Base-by-base conservation (phyloP, 306 rosid genomes). In the Herpetospermum pedunculosum region DNA sequence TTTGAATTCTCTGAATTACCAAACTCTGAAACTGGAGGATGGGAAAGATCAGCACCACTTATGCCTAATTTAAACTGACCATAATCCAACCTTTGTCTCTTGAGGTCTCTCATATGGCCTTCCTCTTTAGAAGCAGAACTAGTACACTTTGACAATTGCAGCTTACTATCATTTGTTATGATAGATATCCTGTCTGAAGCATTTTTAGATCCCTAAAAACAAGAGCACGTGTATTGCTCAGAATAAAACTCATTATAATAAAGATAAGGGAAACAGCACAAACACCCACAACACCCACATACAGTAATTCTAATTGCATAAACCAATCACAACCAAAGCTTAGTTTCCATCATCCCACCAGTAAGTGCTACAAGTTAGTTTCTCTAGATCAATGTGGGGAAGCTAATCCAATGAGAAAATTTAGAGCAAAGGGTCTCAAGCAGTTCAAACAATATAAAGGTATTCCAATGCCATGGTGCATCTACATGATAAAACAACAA, bases 61-160 rank as follows among this genome's bases (percentile, higher is more conserved):
- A 16, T 6, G 11, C 64, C 50, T 28, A 44, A 47, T n/a, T 74
- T 34, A 32, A 54, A 73, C 35, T 76, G 67, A 50, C 25, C 85
- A 18, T 53, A 44, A 48, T 72, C 43, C 75, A 78, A 26, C 77
- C 89, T 94, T 19, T 77, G 94, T 70, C 86, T 85, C 85, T 86
- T 93, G 44, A 67, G 55, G 40, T 71, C 84, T 83, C 92, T 87
- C 21, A 29, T 57, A 58, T 77, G 83, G 70, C 76, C 85, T 73
- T 82, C 93, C n/a, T 77, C 83, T 81, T 86, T 96, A 74, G 88
- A 81, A 67, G 81, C 83, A 15, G 87, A 81, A 62, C 82, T 74
- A 21, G 78, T 88, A 75, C 83, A 80, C 87, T 86, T 83, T 1
- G 77, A 70, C 30, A 68, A 69, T 25, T 69, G 85, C 41, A 48